These are phyloP conservation scores for Physocladia obscura DNA, from an alignment of 192 early-diverging fungal genomes.

Conservation along the genomic window DNA sequence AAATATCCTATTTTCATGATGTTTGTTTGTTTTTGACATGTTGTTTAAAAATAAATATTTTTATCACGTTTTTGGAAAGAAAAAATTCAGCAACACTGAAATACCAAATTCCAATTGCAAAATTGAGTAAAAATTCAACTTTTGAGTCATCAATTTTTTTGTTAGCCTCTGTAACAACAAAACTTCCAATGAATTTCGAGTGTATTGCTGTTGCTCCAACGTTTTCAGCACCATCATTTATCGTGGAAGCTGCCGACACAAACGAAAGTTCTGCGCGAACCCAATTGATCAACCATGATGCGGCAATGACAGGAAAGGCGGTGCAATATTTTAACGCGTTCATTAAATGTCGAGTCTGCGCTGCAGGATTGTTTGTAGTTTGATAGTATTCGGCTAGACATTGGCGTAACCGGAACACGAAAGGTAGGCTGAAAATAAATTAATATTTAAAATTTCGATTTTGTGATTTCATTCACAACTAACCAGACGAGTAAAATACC, in stretches of 20 bases:
- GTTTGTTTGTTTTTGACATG: too few species aligned
- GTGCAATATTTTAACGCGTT: constrained; percentile 93
- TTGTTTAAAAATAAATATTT: too few species aligned
- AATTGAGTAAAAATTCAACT: constrained; percentile 29
- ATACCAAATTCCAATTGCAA: constrained; percentile 55
- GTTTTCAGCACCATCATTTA: too few species aligned
- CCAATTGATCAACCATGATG: constrained; percentile 44
- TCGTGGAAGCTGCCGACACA: too few species aligned
- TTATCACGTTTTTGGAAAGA: too few species aligned
- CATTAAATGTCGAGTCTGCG: constrained; percentile 70
- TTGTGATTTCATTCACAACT: constrained; percentile 15
- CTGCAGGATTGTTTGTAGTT: constrained; percentile 45
- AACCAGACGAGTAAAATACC: constrained; percentile 70
- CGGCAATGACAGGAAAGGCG: constrained; percentile 71
- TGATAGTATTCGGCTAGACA: constrained; percentile 73
- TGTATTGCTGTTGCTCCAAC: not conserved
- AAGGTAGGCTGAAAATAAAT: constrained; percentile 61
- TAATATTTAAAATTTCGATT: too few species aligned
- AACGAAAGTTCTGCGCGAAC: constrained; percentile 8
- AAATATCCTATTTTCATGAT: constrained; percentile 46
- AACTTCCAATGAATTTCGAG: constrained; percentile 9
- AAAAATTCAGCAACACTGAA: too few species aligned
- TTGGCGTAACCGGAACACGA: constrained; percentile 74
- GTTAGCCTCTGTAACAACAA: not conserved
- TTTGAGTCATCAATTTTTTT: constrained; percentile 13